A percentile compares a stretch with the other conserved stretches of the same genome.
phyloP scores from a whole-genome alignment of 1,284 basidiomycete species.

The Trametes versicolor region DNA sequence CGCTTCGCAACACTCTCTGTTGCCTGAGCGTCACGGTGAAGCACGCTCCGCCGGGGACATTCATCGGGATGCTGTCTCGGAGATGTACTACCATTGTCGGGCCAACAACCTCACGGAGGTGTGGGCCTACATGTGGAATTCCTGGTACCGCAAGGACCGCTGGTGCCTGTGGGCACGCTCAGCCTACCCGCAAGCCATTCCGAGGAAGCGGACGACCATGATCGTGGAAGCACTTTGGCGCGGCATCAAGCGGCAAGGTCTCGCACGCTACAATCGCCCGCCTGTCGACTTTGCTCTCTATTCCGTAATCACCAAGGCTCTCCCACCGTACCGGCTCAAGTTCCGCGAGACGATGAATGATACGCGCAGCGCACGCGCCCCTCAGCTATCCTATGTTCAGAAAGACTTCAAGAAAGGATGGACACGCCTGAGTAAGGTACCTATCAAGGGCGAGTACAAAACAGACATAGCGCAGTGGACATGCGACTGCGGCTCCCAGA shows the following conservation, averaged over 20 bases:
- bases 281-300: conserved; percentile 22
- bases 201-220: conserved; percentile 30
- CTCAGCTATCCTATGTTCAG: neutral
- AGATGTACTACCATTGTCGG: conserved; percentile 32
- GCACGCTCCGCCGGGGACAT: conserved; percentile 18
- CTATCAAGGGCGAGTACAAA: conserved; percentile 23
- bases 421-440: conserved; percentile 7
- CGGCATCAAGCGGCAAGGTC: conserved; percentile 25
- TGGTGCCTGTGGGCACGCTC: conserved; percentile 30
- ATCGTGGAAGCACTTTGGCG: conserved; percentile 33
- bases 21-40: conserved; percentile 29
- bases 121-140: conserved; percentile 34
- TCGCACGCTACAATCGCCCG: conserved; percentile 27
- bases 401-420: conserved; percentile 15
- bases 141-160: conserved; percentile 22
- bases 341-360: conserved; percentile 1
- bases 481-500: conserved; percentile 33
- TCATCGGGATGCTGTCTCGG: conserved; percentile 21
- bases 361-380: neutral
- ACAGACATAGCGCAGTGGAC: conserved; percentile 27
- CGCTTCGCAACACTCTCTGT: conserved; percentile 26
- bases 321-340: conserved; percentile 26
- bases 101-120: conserved; percentile 24
- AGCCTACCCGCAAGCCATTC: conserved; percentile 13
- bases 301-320: conserved; percentile 14